Base-by-base conservation (phyloP, 2,329 filamentous ascomycete species). In the Neofusicoccum laricinum region DNA sequence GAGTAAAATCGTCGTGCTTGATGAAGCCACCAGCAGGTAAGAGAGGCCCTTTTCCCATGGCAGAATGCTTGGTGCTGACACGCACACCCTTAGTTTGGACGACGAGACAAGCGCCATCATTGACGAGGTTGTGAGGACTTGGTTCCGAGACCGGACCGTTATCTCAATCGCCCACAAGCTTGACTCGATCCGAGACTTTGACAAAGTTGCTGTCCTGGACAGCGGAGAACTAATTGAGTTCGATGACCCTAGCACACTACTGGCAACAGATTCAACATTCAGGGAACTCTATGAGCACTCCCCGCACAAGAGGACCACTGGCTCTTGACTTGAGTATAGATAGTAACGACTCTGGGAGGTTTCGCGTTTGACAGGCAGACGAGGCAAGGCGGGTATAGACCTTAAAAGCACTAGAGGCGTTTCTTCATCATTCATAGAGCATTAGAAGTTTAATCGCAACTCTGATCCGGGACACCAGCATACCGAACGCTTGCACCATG, bases 121-220 rank as follows among this genome's bases (percentile, higher is more conserved):
- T 74, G 85, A 88, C 69, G 77, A 78, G 36, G 78, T 86, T 34
- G 81, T 88, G 62, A 80, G 84, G 57, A 78, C 80, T 34, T 77
- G 77, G 32, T 87, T 89, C 70, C 71, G 73, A 2, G 77, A 76
- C 3, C 84, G 85, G 66, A 91, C 88, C 0, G 83, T 91, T 61
- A 78, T 87, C 57, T 79, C 82, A 0, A 82, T 87, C 1, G 83
- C 84, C 4, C 85, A 87, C 72, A 83, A 84, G 36, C 76, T 86
- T 41, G 80, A 84, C 41, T 84, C 84, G 64, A 83, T 87, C 14
- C 75, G 84, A 66, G 80, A 83, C 61, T 85, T 83, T 69, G 83
- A 86, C 68, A 73, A 72, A 30, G 79, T 86, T 38, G 76, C 81
- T 2, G 80, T 86, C 11, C 78, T 86, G 75, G 80, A 85, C 36